Base-by-base conservation (phyloP, 352 stramenopile genomes). In the Globisporangium takayamanum region DNA sequence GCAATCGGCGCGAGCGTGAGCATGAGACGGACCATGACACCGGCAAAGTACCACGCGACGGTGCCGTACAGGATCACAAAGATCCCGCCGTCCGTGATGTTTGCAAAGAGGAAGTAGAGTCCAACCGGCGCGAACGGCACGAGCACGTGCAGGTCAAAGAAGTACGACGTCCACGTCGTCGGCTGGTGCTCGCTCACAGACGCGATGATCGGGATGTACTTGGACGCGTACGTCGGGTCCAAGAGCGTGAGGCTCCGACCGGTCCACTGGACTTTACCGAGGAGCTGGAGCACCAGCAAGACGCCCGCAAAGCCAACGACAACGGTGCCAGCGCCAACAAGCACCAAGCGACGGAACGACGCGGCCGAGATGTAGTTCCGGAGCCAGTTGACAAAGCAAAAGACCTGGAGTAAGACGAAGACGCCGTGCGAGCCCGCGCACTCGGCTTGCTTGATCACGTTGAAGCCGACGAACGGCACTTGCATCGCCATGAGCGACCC, bases 391-490 rank as follows among this genome's bases (percentile, higher is more conserved):
- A 89, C 81, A 47, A 89, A 89, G 65, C 73, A 77, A 64, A 84
- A 87, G 18, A 89, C 75, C 55, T 96, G 88, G 20, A 98, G 81
- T 47, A 94, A 79, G 42, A 97, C 67, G 70, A 99, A 99, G n/a
- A 99, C 95, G 14, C 87, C 86, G 63, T 87, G 84, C 39, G 79
- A 94, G 47, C 79, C 81, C 1, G 81, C 81, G 53, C 82, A 92
- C 67, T 95, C 84, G 28, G 84, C 86, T 59, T 95, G 81, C 66
- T 90, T 89, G 41, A 99, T 79, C 36, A 98, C 95, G 55, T 97
- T 97, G 70, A 97, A 98, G 56, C 97, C 97, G 10, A 99, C 97
- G 37, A 99, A 98, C 0, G 97, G 97, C 61, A 99, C 88, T 66
- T 98, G 93, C 72, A 98, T 98, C 12, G 97, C 97, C 60, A 98